Base-by-base conservation (phyloP, 2,329 filamentous ascomycete species). In the Rutstroemia sp. region DNA sequence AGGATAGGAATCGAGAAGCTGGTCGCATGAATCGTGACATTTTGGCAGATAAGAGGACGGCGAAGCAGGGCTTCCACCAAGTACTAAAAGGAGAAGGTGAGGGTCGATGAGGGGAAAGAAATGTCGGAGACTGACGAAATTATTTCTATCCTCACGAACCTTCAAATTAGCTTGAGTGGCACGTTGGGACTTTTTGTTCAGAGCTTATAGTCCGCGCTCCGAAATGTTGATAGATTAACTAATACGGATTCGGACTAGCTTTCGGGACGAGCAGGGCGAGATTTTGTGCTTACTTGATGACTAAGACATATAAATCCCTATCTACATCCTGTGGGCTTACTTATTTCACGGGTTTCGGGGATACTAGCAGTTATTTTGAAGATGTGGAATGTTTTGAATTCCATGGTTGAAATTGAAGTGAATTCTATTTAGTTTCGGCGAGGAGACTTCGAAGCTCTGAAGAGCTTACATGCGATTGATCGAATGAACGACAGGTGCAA, bases 1-100 rank as follows among this genome's bases (percentile, higher is more conserved):
- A 77, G 62, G 82, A 80, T 63, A 85, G 70, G 69, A 86, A 75
- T 71, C 82, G 79, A 68, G 80, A 77, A 66, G 82, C 80, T 66
- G 83, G 83, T 71, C 82, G 81, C 73, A 86, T 76, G 66, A 87
- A 73, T 75, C 82, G 77, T 67, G 80, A 70, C 69, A 71, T 71
- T 61, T 62, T 69, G 59, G 41, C 38, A 42, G 46, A 39, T 39
- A 45, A 50, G 39, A 27, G 42, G 10, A 21, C 12, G 42, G 21
- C 12, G 21, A 23, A 46, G 19, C 21, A 46, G 42, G 12, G 21
- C 53, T 42, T 55, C 52, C 23, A 41, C 14, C 18, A 55, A 51
- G 53, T 42, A 55, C 37, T 51, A 37, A 51, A 46, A 55, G 46
- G 42, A 18, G 39, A 27, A 16, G 23, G 39, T 37, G 39, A 55